Evolutionary conservation across 768 basidiomycete species (phyloP).

Genomic region (Megacollybia marginata): DNA sequence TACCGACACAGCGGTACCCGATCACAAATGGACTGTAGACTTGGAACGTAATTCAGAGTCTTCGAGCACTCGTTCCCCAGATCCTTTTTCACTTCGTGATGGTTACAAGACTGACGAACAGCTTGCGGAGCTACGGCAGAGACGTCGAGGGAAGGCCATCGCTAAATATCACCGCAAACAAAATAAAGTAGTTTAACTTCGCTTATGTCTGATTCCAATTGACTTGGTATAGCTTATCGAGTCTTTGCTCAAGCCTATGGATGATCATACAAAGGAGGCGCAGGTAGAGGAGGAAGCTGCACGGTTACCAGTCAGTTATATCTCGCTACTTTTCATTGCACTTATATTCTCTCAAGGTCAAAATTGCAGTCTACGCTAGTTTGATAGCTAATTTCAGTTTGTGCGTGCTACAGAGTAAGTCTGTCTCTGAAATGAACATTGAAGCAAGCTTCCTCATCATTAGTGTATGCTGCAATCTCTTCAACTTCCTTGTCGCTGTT

Average conservation of each 20-base stretch:
- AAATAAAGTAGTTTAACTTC: conserved; percentile 48
- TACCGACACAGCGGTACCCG: background rate
- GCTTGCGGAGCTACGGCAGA: conserved; percentile 51
- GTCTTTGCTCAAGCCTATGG: conserved; percentile 88
- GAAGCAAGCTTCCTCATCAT: conserved; percentile 1
- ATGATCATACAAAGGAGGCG: conserved; percentile 81
- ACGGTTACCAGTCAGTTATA: conserved; percentile 52
- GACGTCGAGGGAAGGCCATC: conserved; percentile 48
- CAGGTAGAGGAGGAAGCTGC: conserved; percentile 56
- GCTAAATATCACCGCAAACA: conserved; percentile 55
- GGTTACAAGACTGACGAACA: conserved; percentile 39
- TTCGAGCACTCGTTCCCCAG: background rate
- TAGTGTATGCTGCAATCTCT: conserved; percentile 90
- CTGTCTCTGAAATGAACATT: background rate
- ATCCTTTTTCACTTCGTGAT: background rate
- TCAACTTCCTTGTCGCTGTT: conserved; percentile 79
- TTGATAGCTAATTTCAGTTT: conserved; percentile 70
- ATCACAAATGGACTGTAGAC: background rate
- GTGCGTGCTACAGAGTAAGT: conserved; percentile 63
- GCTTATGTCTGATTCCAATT: background rate
- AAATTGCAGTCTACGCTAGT: conserved; percentile 82
- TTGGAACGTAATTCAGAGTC: background rate
- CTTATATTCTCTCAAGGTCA: conserved; percentile 44
- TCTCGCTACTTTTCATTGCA: background rate
- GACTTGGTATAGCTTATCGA: conserved; percentile 56